These are phyloP conservation scores for Biscogniauxia mediterranea DNA, from an alignment of 2,329 filamentous ascomycete species.

Conservation along the genomic window DNA sequence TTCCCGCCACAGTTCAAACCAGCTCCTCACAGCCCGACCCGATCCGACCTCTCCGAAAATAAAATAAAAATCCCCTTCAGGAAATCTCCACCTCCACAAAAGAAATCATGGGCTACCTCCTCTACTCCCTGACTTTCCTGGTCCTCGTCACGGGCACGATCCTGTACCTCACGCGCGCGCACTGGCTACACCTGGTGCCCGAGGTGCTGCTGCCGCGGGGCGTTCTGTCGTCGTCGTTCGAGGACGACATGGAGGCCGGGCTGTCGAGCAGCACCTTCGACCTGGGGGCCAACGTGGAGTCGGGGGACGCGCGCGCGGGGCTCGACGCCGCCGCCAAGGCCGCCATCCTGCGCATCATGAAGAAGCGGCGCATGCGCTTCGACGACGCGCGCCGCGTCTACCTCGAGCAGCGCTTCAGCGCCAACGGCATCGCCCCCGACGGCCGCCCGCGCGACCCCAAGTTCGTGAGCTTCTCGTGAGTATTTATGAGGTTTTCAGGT, in stretches of 20 bases:
- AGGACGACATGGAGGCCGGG: conserved; percentile 82
- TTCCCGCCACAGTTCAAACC: not conserved
- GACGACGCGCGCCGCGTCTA: conserved; percentile 87
- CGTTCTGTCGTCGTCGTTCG: conserved; percentile 66
- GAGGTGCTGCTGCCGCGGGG: conserved; percentile 50
- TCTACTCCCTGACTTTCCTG: conserved; percentile 74
- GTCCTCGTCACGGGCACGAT: conserved; percentile 69
- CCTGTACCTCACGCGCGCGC: conserved; percentile 76
- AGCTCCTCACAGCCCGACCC: not conserved
- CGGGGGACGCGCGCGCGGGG: conserved; percentile 74
- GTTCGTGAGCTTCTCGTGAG: conserved; percentile 85
- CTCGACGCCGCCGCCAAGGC: conserved; percentile 78
- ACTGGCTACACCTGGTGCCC: conserved; percentile 72
- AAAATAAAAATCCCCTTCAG: no score
- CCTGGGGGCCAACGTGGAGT: conserved; percentile 74
- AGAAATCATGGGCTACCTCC: conserved; percentile 74
- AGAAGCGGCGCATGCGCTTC: conserved; percentile 75
- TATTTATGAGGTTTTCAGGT: not conserved
- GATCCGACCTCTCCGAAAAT: conserved; percentile 1
- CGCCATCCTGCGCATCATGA: conserved; percentile 89
- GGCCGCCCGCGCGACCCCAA: conserved; percentile 88
- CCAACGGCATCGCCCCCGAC: conserved; percentile 84
- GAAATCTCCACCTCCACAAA: conserved; percentile 1
- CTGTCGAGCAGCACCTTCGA: conserved; percentile 83
- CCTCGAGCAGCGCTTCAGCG: conserved; percentile 82